phyloP scores from a whole-genome alignment of 768 basidiomycete species.

The Termitomyces titanicus region DNA sequence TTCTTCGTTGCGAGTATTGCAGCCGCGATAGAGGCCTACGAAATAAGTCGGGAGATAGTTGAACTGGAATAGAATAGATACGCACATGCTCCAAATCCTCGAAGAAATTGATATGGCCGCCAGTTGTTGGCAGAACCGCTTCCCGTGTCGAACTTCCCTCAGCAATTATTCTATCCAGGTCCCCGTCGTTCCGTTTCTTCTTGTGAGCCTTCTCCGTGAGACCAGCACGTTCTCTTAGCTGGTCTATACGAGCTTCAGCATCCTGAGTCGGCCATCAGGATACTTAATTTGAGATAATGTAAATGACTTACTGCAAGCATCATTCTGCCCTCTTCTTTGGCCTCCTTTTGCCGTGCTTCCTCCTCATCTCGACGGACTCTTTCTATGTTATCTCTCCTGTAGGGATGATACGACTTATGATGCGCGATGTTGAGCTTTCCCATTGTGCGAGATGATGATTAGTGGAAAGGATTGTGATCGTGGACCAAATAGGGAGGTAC shows the following conservation, averaged over 20 bases:
- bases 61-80: neutral
- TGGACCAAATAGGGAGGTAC: neutral
- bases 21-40: conserved; percentile 41
- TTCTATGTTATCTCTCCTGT: conserved; percentile 81
- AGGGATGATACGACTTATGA: conserved; percentile 89
- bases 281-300: conserved; percentile 1
- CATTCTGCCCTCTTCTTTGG: conserved; percentile 67
- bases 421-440: conserved; percentile 88
- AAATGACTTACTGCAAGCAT: conserved; percentile 59
- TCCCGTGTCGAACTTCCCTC: conserved; percentile 28
- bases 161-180: conserved; percentile 32
- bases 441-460: conserved; percentile 39
- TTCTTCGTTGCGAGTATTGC: conserved; percentile 50
- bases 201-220: conserved; percentile 22
- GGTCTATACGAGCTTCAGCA: conserved; percentile 71
- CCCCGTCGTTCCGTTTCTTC: conserved; percentile 34
- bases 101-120: conserved; percentile 81
- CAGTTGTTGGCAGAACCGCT: conserved; percentile 40
- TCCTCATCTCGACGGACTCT: conserved; percentile 80
- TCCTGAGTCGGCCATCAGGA: conserved; percentile 45
- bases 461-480: neutral
- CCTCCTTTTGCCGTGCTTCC: conserved; percentile 63
- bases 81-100: conserved; percentile 74
- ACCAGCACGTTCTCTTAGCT: conserved; percentile 62
- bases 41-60: neutral